A percentile compares a stretch with the other conserved stretches of the same genome.
These are phyloP conservation scores for Capsella bursapastoris DNA, from an alignment of 345 rosid genomes.

Conservation along the genomic window DNA sequence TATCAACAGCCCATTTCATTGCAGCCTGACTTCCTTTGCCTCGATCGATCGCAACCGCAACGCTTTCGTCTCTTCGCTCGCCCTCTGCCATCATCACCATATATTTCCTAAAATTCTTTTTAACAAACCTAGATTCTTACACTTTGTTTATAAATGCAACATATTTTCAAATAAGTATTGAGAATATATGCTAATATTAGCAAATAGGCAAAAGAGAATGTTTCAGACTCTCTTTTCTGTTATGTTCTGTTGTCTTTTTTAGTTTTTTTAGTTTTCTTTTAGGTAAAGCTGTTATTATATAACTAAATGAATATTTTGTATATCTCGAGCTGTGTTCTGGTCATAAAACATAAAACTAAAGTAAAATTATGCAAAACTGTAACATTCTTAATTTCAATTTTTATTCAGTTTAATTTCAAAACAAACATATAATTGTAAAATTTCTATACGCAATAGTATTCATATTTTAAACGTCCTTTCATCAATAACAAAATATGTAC, in stretches of 20 bases:
- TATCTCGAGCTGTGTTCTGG: not conserved
- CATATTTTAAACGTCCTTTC: too few relatives aligned
- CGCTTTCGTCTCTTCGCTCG: slow-evolving; percentile 40
- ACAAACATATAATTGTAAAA: not conserved
- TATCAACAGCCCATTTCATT: slow-evolving; percentile 78
- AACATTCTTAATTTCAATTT: not conserved
- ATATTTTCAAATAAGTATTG: slow-evolving; percentile 15
- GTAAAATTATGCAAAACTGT: not conserved
- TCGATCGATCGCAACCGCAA: slow-evolving; percentile 74
- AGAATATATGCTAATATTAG: slow-evolving; percentile 31
- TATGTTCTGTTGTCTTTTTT: slow-evolving; percentile 24
- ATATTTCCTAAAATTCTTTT: slow-evolving; percentile 5
- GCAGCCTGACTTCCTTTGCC: slow-evolving; percentile 84
- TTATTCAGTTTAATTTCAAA: not conserved
- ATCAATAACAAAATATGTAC: too few relatives aligned
- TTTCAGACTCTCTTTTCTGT: slow-evolving; percentile 24
- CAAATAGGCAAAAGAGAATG: not conserved
- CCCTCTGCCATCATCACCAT: slow-evolving; percentile 11
- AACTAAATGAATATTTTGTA: slow-evolving; percentile 1
- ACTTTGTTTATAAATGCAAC: slow-evolving; percentile 26
- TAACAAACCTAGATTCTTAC: not conserved
- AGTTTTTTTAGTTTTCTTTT: not conserved
- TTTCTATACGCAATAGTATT: not conserved
- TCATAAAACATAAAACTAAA: not conserved
- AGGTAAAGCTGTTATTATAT: not conserved